A percentile compares a stretch with the other conserved stretches of the same genome.
Evolutionary conservation across 352 stramenopile species (phyloP).

Genomic region (Phytophthora kernoviae): DNA sequence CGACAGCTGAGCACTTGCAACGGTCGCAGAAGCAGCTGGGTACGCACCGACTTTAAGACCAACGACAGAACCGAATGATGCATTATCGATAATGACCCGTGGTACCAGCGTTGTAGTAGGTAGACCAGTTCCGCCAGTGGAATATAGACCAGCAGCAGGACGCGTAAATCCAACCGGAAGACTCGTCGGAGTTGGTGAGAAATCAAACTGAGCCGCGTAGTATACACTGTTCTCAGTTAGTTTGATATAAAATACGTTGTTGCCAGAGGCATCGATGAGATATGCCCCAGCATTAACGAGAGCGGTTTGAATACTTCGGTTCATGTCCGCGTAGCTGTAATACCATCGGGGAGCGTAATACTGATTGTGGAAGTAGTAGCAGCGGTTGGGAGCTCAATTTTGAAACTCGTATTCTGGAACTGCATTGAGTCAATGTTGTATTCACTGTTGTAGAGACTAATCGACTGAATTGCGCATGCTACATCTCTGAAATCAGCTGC

Average conservation of each 20-base stretch:
- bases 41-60: conserved; percentile 4
- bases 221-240: background rate
- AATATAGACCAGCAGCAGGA: conserved; percentile 6
- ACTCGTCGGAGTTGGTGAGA: background rate
- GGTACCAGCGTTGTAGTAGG: conserved; percentile 2
- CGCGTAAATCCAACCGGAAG: background rate
- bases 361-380: background rate
- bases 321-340: background rate
- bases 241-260: conserved; percentile 2
- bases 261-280: background rate
- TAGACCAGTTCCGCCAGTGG: conserved; percentile 1
- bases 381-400: background rate
- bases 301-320: background rate
- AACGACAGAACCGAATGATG: conserved; percentile 6
- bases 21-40: conserved; percentile 1
- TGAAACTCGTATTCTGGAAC: background rate
- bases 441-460: background rate
- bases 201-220: conserved; percentile 1
- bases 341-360: background rate
- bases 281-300: background rate
- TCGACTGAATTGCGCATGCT: background rate
- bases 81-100: conserved; percentile 15
- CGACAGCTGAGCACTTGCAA: background rate
- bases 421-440: background rate
- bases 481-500: background rate